Percentiles rank a stretch among this genome's conserved stretches.
These are phyloP conservation scores for Leccinum cinnamomeum DNA, from an alignment of 1,284 basidiomycete genomes.

Conservation along the genomic window DNA sequence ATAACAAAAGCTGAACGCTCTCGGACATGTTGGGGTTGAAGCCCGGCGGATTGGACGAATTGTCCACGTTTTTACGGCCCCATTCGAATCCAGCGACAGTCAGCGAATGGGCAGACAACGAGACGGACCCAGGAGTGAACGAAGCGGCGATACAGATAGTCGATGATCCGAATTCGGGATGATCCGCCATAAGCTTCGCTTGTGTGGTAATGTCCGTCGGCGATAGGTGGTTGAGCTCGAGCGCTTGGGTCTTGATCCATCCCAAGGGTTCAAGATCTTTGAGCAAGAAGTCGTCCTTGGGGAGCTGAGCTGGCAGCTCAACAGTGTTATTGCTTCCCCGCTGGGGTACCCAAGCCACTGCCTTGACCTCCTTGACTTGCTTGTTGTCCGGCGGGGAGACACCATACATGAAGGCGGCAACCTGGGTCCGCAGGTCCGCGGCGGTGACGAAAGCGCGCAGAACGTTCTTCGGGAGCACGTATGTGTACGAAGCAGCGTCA, in stretches of 20 bases:
- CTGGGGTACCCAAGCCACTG: constrained; percentile 94
- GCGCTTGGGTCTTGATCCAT: constrained; percentile 97
- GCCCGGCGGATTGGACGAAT: constrained; percentile 39
- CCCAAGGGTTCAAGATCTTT: constrained; percentile 95
- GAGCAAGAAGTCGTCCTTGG: constrained; percentile 91
- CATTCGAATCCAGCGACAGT: constrained; percentile 95
- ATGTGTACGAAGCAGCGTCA: constrained; percentile 91
- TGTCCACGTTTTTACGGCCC: constrained; percentile 82
- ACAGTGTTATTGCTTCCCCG: constrained; percentile 93
- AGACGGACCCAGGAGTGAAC: constrained; percentile 98
- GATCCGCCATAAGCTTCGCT: constrained; percentile 94
- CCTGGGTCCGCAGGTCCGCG: constrained; percentile 94
- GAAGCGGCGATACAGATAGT: constrained; percentile 94
- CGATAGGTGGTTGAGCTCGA: constrained; percentile 91
- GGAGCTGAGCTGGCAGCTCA: constrained; percentile 83
- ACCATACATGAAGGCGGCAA: constrained; percentile 94
- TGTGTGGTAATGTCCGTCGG: constrained; percentile 95
- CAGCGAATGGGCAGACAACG: constrained; percentile 89
- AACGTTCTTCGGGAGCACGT: constrained; percentile 97
- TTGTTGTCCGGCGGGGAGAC: constrained; percentile 93
- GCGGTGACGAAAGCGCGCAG: constrained; percentile 93
- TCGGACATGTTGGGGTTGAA: constrained; percentile 99
- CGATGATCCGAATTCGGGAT: constrained; percentile 92
- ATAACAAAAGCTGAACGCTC: constrained; percentile 91
- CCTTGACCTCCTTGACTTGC: constrained; percentile 99